phyloP scores from a whole-genome alignment of 139 green algal species.

The Zygnema circumcarinatum region DNA sequence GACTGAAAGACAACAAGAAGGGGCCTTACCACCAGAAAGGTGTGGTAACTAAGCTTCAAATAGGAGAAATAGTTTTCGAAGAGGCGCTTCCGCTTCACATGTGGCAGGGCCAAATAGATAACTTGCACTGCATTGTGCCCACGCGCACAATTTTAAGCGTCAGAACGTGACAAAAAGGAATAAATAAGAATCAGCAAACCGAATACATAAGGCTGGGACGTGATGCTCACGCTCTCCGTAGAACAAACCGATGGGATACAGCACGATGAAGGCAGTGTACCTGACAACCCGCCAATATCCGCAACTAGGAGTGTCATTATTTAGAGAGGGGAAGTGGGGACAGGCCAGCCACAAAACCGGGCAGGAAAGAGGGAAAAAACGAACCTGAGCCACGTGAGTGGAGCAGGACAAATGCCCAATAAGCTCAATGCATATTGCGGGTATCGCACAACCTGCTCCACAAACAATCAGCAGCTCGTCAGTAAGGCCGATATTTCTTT shows the following conservation, averaged over 20 bases:
- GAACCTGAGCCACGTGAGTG: conserved; percentile 38
- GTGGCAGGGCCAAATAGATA: conserved; percentile 32
- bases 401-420: not conserved
- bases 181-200: not conserved
- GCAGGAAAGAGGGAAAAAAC: not conserved
- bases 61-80: conserved; percentile 6
- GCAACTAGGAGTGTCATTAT: not conserved
- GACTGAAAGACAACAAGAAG: not conserved
- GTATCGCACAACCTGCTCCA: conserved; percentile 23
- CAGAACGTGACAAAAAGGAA: not conserved
- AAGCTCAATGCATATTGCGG: conserved; percentile 26
- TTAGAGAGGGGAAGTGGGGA: not conserved
- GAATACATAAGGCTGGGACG: not conserved
- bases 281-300: not conserved
- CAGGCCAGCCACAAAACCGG: not conserved
- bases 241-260: conserved; percentile 43
- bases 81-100: not conserved
- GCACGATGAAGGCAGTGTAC: conserved; percentile 40
- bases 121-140: conserved; percentile 1
- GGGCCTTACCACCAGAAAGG: conserved; percentile 29
- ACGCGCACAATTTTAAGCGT: not conserved
- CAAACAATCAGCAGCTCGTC: not conserved
- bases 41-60: conserved; percentile 36
- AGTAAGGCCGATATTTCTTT: no score
- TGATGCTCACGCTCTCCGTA: conserved; percentile 24